Evolutionary conservation across 1,139 yeast species (phyloP), one percentile per base, ranked within the genome.

Genomic region (Taiozyma sp.): DNA sequence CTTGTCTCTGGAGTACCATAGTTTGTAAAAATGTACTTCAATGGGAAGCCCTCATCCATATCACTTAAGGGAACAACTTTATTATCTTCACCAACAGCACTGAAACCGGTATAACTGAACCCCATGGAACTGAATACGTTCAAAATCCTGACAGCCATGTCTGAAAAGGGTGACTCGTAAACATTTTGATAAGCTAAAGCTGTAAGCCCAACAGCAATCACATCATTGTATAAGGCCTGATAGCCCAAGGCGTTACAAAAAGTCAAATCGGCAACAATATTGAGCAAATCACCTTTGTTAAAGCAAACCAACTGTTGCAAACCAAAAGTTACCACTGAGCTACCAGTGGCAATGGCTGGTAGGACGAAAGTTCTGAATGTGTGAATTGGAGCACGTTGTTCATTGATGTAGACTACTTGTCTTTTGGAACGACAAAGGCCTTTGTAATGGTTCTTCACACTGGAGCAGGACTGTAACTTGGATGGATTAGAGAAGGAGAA

Each of bases 1-100:
- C 45, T 47, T 14, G 42, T 24, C 8, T 43, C 24, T 16, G 38
- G n/a, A 16, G 19, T 45, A 22, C 46, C 45, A 30, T 46, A 49
- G 23, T 24, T 43, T 2, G 29, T 8, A 24, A 24, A 36, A 7
- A 49, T 13, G 32, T 49, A 49, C 13, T 43, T 42, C 22, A 46
- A 45, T 22, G 43, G 42, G 30, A 46, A 49, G n/a, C 30, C 45
- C 1, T 16, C 8, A 14, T 43, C 46, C 12, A 43, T 43, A 5
- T 43, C 43, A 10, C 38, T 30, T 13, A 49, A 29, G 2, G 30
- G 39, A 4, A 43, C 36, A 42, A 43, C 28, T 43, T 43, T 38
- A 29, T 47, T 44, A 23, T 8, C 19, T 9, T 43, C 16, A 22
- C 40, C 12, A 13, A 49, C 46, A 10, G 51, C 51, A 9, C 10